A percentile compares a stretch with the other conserved stretches of the same genome.
Conservation (phyloP, 441 rosid species). For the Raphanus hybrid region DNA sequence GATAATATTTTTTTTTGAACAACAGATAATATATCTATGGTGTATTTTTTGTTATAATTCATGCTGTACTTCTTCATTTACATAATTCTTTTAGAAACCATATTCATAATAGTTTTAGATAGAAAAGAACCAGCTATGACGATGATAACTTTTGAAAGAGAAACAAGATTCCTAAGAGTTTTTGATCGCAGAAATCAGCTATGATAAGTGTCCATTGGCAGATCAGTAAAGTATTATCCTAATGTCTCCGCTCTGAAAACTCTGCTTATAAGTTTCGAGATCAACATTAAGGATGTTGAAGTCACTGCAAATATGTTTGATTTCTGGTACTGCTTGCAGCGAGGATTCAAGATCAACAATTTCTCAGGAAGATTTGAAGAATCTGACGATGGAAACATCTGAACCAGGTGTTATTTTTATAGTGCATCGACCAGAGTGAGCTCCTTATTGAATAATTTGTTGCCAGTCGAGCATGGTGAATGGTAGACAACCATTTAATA, state of each 20-base stretch:
- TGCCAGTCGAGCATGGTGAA: not conserved
- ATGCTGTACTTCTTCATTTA: too few species aligned
- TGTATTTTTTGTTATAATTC: too few species aligned
- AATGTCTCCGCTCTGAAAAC: not conserved
- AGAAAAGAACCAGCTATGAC: too few species aligned
- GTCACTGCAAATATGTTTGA: not conserved
- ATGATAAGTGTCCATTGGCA: too few species aligned
- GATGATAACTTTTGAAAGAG: too few species aligned
- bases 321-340: not conserved
- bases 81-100: too few species aligned
- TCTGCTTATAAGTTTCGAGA: not conserved
- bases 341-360: not conserved
- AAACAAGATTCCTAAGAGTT: too few species aligned
- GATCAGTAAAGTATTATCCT: not conserved
- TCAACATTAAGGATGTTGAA: not conserved
- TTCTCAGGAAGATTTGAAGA: not conserved
- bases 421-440: not conserved
- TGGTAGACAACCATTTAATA: not conserved
- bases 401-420: not conserved
- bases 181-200: too few species aligned
- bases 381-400: not conserved
- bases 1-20: too few species aligned
- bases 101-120: too few species aligned
- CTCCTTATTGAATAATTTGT: not conserved
- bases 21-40: too few species aligned